Percentiles rank a stretch among this genome's conserved stretches.
Conservation (phyloP, 768 basidiomycete genomes). For the Termitomyces sp. region DNA sequence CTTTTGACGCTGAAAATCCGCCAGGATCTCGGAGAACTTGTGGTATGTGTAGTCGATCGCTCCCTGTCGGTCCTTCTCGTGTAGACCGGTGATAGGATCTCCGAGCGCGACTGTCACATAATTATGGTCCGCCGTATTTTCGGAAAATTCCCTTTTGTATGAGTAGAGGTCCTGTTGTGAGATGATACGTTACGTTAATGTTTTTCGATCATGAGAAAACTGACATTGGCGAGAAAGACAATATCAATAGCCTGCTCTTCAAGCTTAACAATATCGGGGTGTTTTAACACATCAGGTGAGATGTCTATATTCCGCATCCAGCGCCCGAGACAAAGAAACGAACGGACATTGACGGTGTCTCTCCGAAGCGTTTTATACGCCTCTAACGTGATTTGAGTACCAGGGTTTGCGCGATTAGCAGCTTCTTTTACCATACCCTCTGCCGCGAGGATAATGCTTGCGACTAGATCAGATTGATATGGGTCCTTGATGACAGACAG, state of each 20-base stretch:
- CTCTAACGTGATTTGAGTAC: background rate
- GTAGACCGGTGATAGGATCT: too few relatives aligned
- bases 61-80: background rate
- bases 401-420: constrained; percentile 3
- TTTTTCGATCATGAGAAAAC: too few relatives aligned
- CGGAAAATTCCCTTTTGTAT: too few relatives aligned
- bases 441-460: constrained; percentile 1
- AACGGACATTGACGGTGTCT: constrained; percentile 1
- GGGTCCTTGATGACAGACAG: background rate
- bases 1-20: too few relatives aligned
- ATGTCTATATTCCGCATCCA: constrained; percentile 6
- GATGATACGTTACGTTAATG: too few relatives aligned
- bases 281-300: background rate
- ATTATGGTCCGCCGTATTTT: too few relatives aligned
- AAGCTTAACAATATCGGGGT: constrained; percentile 1
- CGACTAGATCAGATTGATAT: constrained; percentile 1
- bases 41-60: background rate
- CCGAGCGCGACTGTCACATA: too few relatives aligned
- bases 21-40: too few relatives aligned
- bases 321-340: constrained; percentile 5
- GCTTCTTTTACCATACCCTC: constrained; percentile 7
- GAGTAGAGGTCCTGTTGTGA: background rate
- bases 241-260: constrained; percentile 1
- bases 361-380: constrained; percentile 5
- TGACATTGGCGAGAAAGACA: too few relatives aligned